Conservation (phyloP, 108 stramenopile genomes). For the Craspedostauros australis region DNA sequence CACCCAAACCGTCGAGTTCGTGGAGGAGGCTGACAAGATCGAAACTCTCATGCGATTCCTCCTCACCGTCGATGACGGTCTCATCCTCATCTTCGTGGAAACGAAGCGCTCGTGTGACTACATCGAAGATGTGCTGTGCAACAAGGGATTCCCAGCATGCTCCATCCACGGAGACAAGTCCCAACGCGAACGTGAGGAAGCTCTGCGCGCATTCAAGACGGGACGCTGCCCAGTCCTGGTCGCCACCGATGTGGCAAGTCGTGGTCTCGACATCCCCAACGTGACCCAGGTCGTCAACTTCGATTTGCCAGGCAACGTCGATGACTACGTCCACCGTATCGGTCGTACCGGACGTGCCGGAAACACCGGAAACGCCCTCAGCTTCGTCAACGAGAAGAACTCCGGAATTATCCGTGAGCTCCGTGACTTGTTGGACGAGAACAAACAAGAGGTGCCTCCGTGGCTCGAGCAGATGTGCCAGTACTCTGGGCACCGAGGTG, state of each 20-base stretch:
- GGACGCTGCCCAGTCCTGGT: constrained; percentile 70
- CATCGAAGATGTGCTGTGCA: constrained; percentile 86
- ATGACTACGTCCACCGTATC: constrained; percentile 97
- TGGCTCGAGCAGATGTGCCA: constrained; percentile 80
- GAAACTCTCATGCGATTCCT: constrained; percentile 79
- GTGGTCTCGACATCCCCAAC: constrained; percentile 98
- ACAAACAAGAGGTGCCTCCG: constrained; percentile 76
- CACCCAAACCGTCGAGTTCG: constrained; percentile 88
- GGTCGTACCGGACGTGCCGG: constrained; percentile 99
- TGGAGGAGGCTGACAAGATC: constrained; percentile 89
- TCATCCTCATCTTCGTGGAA: constrained; percentile 97
- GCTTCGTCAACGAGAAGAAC: constrained; percentile 92
- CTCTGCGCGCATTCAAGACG: constrained; percentile 80
- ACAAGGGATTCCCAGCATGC: constrained; percentile 75
- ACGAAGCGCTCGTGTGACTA: constrained; percentile 95
- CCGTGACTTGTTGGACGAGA: constrained; percentile 77
- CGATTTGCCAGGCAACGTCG: constrained; percentile 92
- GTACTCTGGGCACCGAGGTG: constrained; percentile 37
- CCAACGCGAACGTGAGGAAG: constrained; percentile 91
- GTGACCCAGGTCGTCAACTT: constrained; percentile 96
- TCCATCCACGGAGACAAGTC: constrained; percentile 97
- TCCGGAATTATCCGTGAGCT: constrained; percentile 69
- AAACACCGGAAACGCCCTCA: constrained; percentile 88
- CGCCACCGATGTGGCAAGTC: constrained; percentile 96
- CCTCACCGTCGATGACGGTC: constrained; percentile 82